Conservation (phyloP, 2,329 filamentous ascomycete genomes). For the Nemania abortiva region DNA sequence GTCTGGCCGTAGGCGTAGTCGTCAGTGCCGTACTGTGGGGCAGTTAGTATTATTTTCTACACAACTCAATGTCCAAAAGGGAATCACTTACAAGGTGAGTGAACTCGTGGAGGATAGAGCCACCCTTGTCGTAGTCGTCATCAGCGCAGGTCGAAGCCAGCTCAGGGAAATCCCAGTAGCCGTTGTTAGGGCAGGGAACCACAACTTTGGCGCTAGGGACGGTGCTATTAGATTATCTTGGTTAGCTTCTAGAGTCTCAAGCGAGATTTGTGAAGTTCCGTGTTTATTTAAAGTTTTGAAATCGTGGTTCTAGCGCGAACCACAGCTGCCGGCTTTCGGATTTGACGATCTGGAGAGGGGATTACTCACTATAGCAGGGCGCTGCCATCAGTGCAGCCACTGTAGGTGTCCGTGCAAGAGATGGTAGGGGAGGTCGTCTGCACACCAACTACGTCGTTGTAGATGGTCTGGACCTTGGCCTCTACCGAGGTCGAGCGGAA, state of each 20-base stretch:
- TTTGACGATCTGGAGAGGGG: background rate
- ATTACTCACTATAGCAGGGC: conserved; percentile 39
- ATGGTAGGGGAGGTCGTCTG: conserved; percentile 39
- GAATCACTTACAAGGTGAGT: conserved; percentile 35
- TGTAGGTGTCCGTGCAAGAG: conserved; percentile 38
- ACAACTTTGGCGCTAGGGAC: conserved; percentile 38
- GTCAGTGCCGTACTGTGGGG: conserved; percentile 37
- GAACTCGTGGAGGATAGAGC: conserved; percentile 41
- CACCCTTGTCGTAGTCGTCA: conserved; percentile 41
- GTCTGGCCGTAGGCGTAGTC: conserved; percentile 39
- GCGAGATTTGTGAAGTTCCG: background rate
- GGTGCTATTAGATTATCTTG: conserved; percentile 20
- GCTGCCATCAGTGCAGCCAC: conserved; percentile 32
- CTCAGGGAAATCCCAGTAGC: conserved; percentile 37
- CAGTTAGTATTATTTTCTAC: conserved; percentile 18
- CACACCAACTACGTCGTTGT: conserved; percentile 35
- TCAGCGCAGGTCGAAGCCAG: conserved; percentile 30
- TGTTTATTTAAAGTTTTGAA: background rate
- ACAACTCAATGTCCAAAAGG: background rate
- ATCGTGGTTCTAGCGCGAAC: background rate
- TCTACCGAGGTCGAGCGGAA: conserved; percentile 36
- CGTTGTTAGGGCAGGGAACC: conserved; percentile 31
- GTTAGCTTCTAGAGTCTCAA: conserved; percentile 13
- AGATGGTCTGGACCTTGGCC: conserved; percentile 37
- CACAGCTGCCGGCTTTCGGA: background rate